Base-by-base conservation (phyloP, 2,329 filamentous ascomycete genomes). In the Xylariaceae sp. region DNA sequence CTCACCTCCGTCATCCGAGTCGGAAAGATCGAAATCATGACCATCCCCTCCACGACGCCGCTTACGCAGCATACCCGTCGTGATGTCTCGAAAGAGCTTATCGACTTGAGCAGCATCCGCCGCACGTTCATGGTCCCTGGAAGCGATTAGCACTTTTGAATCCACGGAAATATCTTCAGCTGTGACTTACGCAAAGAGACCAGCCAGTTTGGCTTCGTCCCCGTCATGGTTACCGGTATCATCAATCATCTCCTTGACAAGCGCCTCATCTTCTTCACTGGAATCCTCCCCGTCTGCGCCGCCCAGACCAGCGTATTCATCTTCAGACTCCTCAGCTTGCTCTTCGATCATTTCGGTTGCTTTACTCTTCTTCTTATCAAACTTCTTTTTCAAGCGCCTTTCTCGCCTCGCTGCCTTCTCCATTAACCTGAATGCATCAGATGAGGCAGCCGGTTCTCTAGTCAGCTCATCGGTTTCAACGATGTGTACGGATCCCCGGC, bases 281-380 rank as follows among this genome's bases (percentile, higher is more conserved):
- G 85, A 87, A 60, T 93, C 91, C 62, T 97, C 93, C 55, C 93
- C 92, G 71, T 92, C 93, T 9, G 79, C 88, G 58, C 94, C 94
- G 62, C 94, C 94, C 8, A 99, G 79, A 4, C 94, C 94, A 32
- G 92, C 93, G 70, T 97, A 99, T 72, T 99, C 94, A 69, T 99
- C 94, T 69, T 99, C 95, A 0, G 94, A 99, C 73, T 99, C 94
- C 65, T 96, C 91, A 56, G 94, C 93, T 69, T 96, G 92, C 62
- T 97, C 94, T 61, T 97, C 84, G 30, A 99, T 81, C 81, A 96
- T 89, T 20, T 88, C 86, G 66, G 86, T 92, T 0, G 92, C 93
- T 68, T 89, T 87, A 74, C 91, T 95, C 70, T 88, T 92, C 72
- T 91, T 92, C 72, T 88, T 90, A 73, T 96, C 83, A 64, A 92